phyloP scores from a whole-genome alignment of 2,329 filamentous ascomycete genomes.

The Monosporascus ibericus region DNA sequence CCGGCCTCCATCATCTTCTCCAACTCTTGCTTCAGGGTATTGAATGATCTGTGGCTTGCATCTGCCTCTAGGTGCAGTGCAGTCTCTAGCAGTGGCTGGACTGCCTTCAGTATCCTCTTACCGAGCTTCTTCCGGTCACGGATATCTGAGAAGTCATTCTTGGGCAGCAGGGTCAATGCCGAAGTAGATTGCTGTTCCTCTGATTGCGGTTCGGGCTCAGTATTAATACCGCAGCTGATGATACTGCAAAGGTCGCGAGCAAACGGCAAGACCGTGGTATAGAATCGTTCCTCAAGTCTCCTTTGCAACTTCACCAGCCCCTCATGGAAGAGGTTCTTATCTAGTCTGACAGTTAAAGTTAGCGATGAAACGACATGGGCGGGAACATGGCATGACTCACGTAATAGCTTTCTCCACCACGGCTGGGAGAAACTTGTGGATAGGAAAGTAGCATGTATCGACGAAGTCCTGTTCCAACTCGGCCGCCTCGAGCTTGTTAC shows the following conservation, averaged over 20 bases:
- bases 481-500: conserved; percentile 68
- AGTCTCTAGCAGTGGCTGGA: conserved; percentile 71
- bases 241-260: conserved; percentile 49
- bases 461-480: conserved; percentile 74
- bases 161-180: conserved; percentile 37
- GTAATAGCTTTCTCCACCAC: conserved; percentile 73
- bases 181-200: conserved; percentile 14
- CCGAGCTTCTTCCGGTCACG: conserved; percentile 79
- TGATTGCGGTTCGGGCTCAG: conserved; percentile 24
- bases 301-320: conserved; percentile 44
- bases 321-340: conserved; percentile 54
- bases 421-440: conserved; percentile 68
- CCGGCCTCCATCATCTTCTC: conserved; percentile 67
- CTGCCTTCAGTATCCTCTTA: conserved; percentile 79
- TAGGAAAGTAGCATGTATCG: conserved; percentile 86
- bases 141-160: conserved; percentile 57
- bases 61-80: conserved; percentile 79
- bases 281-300: conserved; percentile 49
- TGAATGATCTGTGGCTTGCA: conserved; percentile 62
- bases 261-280: conserved; percentile 53
- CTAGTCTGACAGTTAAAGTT: conserved; percentile 43
- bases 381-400: conserved; percentile 51
- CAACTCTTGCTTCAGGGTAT: conserved; percentile 66
- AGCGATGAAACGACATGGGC: conserved; percentile 2
- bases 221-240: conserved; percentile 47